These are phyloP conservation scores for Cryptosporidium baileyi DNA, from an alignment of 169 alveolate genomes.

Conservation along the genomic window DNA sequence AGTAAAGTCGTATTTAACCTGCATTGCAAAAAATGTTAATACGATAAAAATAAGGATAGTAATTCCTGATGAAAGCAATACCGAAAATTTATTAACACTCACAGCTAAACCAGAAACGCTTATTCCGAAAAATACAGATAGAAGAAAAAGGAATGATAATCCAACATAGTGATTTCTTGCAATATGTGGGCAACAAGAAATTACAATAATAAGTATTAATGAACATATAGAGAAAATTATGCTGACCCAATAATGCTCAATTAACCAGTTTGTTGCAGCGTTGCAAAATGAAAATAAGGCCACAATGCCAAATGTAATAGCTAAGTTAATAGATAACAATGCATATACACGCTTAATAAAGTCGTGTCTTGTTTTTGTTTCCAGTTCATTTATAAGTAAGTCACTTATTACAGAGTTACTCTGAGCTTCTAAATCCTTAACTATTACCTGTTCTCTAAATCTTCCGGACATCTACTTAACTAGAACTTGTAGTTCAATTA, in stretches of 20 bases:
- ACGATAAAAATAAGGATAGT: conserved; percentile 77
- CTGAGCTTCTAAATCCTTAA: conserved; percentile 4
- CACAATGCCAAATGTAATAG: conserved; percentile 76
- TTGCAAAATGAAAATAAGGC: conserved; percentile 65
- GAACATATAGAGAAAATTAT: conserved; percentile 64
- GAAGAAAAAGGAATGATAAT: conserved; percentile 2
- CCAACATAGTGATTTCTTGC: conserved; percentile 70
- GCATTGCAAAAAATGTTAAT: conserved; percentile 79
- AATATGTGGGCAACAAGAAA: conserved; percentile 68
- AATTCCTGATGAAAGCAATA: conserved; percentile 79
- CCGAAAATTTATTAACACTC: conserved; percentile 70
- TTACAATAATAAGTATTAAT: conserved; percentile 66
- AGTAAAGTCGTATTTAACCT: conserved; percentile 83
- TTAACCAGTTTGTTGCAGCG: conserved; percentile 67
- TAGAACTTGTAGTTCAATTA: no score
- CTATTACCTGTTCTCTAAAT: no score
- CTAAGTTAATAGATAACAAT: conserved; percentile 78
- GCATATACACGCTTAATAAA: conserved; percentile 83
- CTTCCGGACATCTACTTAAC: no score
- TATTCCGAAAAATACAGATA: conserved; percentile 72
- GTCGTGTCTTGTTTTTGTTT: conserved; percentile 78
- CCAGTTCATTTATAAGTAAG: not conserved
- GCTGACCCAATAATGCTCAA: conserved; percentile 61
- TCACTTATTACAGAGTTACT: not conserved
- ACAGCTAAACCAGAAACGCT: conserved; percentile 65